Base-by-base conservation (phyloP, 75 land plant species). In the Picea sitchensis region DNA sequence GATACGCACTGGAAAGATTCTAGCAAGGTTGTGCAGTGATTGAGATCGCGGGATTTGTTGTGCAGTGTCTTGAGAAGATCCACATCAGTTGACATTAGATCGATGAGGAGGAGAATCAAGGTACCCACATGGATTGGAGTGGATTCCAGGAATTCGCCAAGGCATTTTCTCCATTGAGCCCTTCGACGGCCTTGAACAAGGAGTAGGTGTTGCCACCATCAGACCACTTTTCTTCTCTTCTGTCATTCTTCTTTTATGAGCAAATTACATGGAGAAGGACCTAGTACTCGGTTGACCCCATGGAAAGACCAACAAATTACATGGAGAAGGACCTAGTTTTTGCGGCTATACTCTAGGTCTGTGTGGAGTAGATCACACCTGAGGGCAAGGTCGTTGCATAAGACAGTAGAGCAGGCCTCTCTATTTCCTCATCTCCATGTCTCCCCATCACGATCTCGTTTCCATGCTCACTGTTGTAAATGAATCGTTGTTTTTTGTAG, bases 41-140 rank as follows among this genome's bases (percentile, higher is more conserved):
- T 54, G 62, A 82, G 76, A 59, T 83, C 78, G 13, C 32, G 76
- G 32, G 82, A 72, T 13, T 82, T 79, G 67, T 81, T 65, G 30
- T 83, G 85, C 26, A 91, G 73, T 0, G 91, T 84, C 79, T 84
- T 80, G 23, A 87, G 79, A 15, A 91, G 81, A 67, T 91, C 89
- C 21, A 84, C 67, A n/a, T 81, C 83, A 13, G 91, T 89, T 75
- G 88, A 61, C 26, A 83, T 60, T 47, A 88, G 87, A 81, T 91
- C 91, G 8, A 87, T 12, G 9, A 89, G 82, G 68, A 91, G 86
- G 14, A 91, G 76, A 3, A 14, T 51, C 41, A 88, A 74, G 54
- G 86, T 64, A 65, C 76, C 3, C 58, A 68, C 31, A 57, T 83
- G 93, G 64, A 78, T 86, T 1, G 77, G 68, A 9, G 84, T 87